These are phyloP conservation scores for Neoboletus magnificus DNA, from an alignment of 768 basidiomycete species.

Conservation along the genomic window DNA sequence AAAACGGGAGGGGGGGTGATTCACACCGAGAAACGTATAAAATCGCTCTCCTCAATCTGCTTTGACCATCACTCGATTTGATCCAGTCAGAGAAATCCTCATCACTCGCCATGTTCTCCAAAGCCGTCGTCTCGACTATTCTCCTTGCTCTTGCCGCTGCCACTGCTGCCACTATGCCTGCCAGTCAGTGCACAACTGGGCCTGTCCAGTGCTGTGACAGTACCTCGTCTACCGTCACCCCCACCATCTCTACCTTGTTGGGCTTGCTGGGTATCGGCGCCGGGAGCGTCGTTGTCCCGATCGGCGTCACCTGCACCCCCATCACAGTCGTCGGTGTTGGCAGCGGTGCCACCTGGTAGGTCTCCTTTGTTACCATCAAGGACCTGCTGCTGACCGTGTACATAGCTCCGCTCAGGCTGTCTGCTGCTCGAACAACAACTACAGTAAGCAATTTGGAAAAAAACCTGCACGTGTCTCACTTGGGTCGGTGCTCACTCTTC, in stretches of 20 bases:
- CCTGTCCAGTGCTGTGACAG: background rate
- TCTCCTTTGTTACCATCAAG: background rate
- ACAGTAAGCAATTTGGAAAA: background rate
- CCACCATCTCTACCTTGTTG: background rate
- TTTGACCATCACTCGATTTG: background rate
- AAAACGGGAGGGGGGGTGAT: background rate
- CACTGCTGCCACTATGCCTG: background rate
- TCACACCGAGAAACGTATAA: background rate
- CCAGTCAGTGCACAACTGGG: background rate
- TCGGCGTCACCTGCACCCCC: background rate
- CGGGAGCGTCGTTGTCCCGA: background rate
- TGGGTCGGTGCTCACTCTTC: background rate
- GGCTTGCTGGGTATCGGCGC: background rate
- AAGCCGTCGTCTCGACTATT: background rate
- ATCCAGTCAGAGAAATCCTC: background rate
- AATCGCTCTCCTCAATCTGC: background rate
- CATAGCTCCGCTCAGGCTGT: background rate
- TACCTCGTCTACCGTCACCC: background rate
- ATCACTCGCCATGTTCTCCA: background rate
- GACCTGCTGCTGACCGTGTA: background rate
- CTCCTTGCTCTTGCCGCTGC: conserved; percentile 1
- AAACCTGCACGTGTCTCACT: background rate
- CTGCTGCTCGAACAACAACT: background rate
- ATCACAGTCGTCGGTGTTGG: background rate
- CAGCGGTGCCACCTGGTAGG: background rate